Evolutionary conservation across 2,329 filamentous ascomycete species (phyloP), one percentile per base, ranked within the genome.

Genomic region (Sclerotinia nivalis): DNA sequence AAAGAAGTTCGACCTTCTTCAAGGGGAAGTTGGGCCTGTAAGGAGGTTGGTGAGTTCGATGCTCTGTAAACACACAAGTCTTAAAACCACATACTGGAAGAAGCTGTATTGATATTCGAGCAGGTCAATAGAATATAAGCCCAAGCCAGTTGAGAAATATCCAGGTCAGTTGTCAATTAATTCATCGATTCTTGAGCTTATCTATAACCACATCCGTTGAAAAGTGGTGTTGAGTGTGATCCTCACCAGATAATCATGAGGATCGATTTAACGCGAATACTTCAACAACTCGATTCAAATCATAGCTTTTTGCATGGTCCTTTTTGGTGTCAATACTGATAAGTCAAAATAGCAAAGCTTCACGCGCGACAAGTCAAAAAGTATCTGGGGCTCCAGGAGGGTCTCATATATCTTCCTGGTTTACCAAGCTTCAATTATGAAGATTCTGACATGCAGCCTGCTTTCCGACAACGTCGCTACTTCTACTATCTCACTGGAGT

Each of bases 401-500:
- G 87, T 37, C 77, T 89, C 67, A 84, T 89, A 64, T 88, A 87
- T 74, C 82, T 89, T 31, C 80, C 81, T 47, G 87, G 87, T 34
- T 80, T 84, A 65, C 80, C 82, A 4, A 83, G 82, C 6, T 78
- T 81, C 56, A 81, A 83, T 67, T 83, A 83, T 72, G 84, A 87
- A 70, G 87, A 90, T 74, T 88, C 86, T 40, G 88, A 90, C 72
- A 84, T 87, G 80, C 79, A 81, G 69, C 81, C 81, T 28, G 81
- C 82, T 8, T 89, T 89, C 74, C 83, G 87, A 20, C 87, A 89
- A 75, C 82, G 83, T 72, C 83, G 87, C 31, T 89, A 88, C 76
- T 89, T 89, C 75, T 88, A 86, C 78, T 89, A 89, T 73, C 76
- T 89, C 58, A 85, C 82, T 69, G 87, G 87, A 69, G 79, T 82